phyloP scores from a whole-genome alignment of 176 grass and related monocot species.

The Thinopyrum elongatum region DNA sequence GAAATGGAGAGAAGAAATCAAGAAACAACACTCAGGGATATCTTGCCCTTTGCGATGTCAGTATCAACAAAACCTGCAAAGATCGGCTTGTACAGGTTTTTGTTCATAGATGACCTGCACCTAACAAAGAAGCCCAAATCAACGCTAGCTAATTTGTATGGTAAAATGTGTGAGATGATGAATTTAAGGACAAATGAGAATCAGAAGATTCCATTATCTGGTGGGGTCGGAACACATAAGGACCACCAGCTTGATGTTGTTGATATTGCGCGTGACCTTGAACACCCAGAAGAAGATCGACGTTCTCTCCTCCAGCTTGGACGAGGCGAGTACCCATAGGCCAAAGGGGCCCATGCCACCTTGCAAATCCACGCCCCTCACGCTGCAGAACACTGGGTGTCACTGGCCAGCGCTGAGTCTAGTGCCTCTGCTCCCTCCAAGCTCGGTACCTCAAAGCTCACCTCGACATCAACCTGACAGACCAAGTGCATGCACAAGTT shows the following conservation, averaged over 20 bases:
- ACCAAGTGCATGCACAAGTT: too few relatives aligned
- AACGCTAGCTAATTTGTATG: background rate
- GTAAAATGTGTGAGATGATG: background rate
- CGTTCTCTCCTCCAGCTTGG: too few relatives aligned
- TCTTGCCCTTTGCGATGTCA: slow-evolving; percentile 46
- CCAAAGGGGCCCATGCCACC: too few relatives aligned
- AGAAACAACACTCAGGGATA: slow-evolving; percentile 32
- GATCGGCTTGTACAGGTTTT: slow-evolving; percentile 47
- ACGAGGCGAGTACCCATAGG: too few relatives aligned
- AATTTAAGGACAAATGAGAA: background rate
- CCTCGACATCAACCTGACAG: too few relatives aligned
- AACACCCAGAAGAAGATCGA: too few relatives aligned
- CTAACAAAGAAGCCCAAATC: background rate
- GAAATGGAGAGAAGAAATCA: background rate
- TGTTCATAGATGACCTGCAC: slow-evolving; percentile 53
- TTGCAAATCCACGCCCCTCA: too few relatives aligned
- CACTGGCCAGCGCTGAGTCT: too few relatives aligned
- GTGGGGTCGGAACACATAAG: slow-evolving; percentile 85
- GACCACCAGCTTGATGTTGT: slow-evolving; percentile 36
- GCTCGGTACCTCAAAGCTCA: too few relatives aligned
- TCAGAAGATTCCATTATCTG: background rate
- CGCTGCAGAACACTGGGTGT: too few relatives aligned
- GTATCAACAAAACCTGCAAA: slow-evolving; percentile 66
- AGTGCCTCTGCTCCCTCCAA: too few relatives aligned
- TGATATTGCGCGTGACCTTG: background rate